Conservation (phyloP, 805 yeast species). For the Barnettozyma sp. region DNA sequence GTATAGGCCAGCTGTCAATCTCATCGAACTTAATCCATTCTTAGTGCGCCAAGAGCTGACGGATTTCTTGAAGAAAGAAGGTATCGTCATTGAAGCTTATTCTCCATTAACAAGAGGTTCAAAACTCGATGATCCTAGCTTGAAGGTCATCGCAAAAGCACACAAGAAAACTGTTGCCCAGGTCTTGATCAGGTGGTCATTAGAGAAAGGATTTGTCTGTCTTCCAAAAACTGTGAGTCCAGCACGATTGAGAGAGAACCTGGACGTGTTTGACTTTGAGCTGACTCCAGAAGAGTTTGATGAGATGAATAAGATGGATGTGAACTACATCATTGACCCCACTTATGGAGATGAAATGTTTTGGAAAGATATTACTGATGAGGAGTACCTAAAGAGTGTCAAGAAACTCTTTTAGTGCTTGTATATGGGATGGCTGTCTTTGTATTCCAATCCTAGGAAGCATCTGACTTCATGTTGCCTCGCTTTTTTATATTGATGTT, state of each 20-base stretch:
- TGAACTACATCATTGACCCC: slow-evolving; percentile 6
- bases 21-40: slow-evolving; percentile 78
- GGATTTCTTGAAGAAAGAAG: slow-evolving; percentile 43
- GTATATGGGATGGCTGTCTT: too few species aligned
- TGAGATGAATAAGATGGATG: slow-evolving; percentile 7
- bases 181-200: slow-evolving; percentile 63
- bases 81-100: slow-evolving; percentile 53
- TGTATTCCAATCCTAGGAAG: too few species aligned
- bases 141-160: slow-evolving; percentile 41
- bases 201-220: slow-evolving; percentile 62
- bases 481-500: too few species aligned
- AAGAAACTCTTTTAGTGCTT: too few species aligned
- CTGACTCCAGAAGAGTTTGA: slow-evolving; percentile 1
- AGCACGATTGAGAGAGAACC: slow-evolving; percentile 44
- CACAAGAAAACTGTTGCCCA: slow-evolving; percentile 51
- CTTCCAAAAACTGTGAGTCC: slow-evolving; percentile 57
- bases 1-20: slow-evolving; percentile 62
- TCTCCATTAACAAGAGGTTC: slow-evolving; percentile 69
- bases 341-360: slow-evolving; percentile 7
- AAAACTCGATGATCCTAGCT: slow-evolving; percentile 45
- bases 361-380: slow-evolving; percentile 9
- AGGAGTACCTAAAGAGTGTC: slow-evolving; percentile 3
- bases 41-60: slow-evolving; percentile 30
- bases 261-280: slow-evolving; percentile 35
- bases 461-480: too few species aligned